A percentile compares a stretch with the other conserved stretches of the same genome.
Evolutionary conservation across 129 eudicot genomes (phyloP).

Genomic region (Erigeron canadensis): DNA sequence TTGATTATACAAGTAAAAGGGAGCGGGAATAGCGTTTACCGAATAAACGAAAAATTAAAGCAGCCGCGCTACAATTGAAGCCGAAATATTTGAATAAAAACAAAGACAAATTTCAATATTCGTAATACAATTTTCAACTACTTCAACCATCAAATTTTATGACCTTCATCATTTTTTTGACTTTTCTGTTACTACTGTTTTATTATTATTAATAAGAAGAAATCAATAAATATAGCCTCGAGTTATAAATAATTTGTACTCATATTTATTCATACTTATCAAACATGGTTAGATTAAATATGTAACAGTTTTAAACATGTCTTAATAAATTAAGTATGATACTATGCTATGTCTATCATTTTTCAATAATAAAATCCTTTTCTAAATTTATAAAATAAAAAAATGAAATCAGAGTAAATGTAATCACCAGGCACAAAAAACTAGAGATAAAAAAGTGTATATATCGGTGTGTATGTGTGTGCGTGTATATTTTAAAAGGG

Average conservation of each 20-base stretch:
- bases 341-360: too few species aligned
- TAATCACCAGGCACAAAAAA: background rate
- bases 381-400: too few species aligned
- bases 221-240: background rate
- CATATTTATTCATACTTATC: too few species aligned
- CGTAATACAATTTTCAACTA: slow-evolving; percentile 4
- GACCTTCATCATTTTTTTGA: slow-evolving; percentile 17
- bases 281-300: background rate
- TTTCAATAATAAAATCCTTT: too few species aligned
- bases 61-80: background rate
- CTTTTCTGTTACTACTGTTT: background rate
- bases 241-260: too few species aligned
- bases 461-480: background rate
- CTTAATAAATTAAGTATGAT: too few species aligned
- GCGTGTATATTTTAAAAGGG: too few species aligned
- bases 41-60: background rate
- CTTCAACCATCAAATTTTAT: slow-evolving; percentile 6
- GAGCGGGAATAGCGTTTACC: background rate
- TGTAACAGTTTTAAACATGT: too few species aligned
- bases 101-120: background rate
- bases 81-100: slow-evolving; percentile 19
- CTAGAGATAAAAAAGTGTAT: background rate
- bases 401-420: background rate
- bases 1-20: background rate
- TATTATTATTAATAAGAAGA: too few species aligned